phyloP scores from a whole-genome alignment of 2,329 filamentous ascomycete species.

The Helotiales sp. region DNA sequence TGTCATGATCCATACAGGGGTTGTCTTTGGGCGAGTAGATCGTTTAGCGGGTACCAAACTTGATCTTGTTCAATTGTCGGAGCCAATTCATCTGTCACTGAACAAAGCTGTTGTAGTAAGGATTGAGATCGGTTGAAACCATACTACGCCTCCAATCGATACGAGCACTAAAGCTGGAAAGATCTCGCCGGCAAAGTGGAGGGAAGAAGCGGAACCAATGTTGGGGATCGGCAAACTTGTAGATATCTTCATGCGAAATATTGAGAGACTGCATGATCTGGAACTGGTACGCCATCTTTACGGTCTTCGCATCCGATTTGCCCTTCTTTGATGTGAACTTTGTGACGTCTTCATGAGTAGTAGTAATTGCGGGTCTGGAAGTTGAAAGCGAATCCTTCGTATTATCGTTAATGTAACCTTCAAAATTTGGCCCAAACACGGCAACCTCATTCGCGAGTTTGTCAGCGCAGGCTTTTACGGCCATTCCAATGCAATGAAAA shows the following conservation, averaged over 20 bases:
- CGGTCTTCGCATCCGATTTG: conserved; percentile 87
- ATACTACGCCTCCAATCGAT: conserved; percentile 94
- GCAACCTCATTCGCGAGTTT: conserved; percentile 90
- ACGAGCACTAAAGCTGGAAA: conserved; percentile 82
- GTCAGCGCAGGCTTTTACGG: conserved; percentile 96
- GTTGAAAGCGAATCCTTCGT: conserved; percentile 54
- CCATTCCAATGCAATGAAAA: conserved; percentile 98
- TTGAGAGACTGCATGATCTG: conserved; percentile 93
- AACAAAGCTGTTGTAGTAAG: conserved; percentile 94
- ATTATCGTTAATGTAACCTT: conserved; percentile 70
- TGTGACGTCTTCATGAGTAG: conserved; percentile 79
- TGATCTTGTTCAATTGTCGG: conserved; percentile 87
- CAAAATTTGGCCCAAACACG: conserved; percentile 86
- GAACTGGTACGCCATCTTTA: conserved; percentile 95
- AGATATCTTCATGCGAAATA: conserved; percentile 85
- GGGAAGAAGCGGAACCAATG: conserved; percentile 95
- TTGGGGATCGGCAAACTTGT: conserved; percentile 86
- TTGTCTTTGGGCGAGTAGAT: conserved; percentile 92
- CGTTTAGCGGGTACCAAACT: conserved; percentile 91
- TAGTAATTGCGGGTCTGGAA: conserved; percentile 64
- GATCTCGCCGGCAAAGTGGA: conserved; percentile 76
- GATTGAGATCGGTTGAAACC: conserved; percentile 94
- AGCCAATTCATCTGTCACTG: conserved; percentile 97
- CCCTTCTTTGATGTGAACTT: conserved; percentile 94
- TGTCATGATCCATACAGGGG: conserved; percentile 86